A percentile compares a stretch with the other conserved stretches of the same genome.
Conservation (phyloP, 306 rosid genomes). For the Vicia faba region DNA sequence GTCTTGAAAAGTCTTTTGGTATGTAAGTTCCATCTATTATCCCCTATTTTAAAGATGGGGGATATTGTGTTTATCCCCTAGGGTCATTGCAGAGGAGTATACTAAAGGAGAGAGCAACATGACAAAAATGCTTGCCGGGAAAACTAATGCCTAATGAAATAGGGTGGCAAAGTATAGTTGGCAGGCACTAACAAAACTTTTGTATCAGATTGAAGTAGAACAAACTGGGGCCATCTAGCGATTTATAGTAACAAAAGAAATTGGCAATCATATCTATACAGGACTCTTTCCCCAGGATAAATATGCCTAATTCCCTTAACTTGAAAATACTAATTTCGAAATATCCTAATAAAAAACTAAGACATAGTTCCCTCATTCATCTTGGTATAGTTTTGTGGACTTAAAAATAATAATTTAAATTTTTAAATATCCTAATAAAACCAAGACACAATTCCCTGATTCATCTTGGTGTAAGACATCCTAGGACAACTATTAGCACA, state of each 20-base stretch:
- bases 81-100: neutral
- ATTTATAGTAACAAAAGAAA: constrained; percentile 8
- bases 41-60: neutral
- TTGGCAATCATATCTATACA: neutral
- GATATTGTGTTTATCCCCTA: neutral
- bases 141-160: neutral
- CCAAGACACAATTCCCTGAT: constrained; percentile 10
- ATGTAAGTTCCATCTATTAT: neutral
- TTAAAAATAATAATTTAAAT: constrained; percentile 3
- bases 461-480: constrained; percentile 17
- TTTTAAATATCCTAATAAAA: constrained; percentile 6
- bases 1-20: neutral
- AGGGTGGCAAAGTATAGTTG: constrained; percentile 7
- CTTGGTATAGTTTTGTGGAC: neutral
- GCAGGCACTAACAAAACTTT: neutral
- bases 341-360: constrained; percentile 19
- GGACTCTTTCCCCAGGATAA: neutral
- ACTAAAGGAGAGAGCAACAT: neutral
- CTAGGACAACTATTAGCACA: neutral
- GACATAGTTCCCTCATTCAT: constrained; percentile 14
- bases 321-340: neutral
- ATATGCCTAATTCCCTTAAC: neutral
- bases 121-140: neutral
- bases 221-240: neutral
- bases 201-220: constrained; percentile 13